Evolutionary conservation across 306 rosid genomes (phyloP).

Genomic region (Coriaria nepalensis): DNA sequence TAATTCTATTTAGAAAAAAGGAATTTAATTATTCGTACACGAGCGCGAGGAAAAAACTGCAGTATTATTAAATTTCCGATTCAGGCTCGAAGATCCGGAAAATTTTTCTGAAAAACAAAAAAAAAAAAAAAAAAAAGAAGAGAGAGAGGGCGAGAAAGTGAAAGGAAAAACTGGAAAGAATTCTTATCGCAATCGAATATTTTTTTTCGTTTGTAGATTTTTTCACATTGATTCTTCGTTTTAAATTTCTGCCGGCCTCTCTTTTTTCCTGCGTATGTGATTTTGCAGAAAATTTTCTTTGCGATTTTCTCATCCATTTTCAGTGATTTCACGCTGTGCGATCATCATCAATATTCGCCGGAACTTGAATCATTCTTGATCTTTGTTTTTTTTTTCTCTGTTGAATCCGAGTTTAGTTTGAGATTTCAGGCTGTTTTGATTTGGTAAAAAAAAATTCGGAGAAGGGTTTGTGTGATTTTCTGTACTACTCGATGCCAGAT

Average conservation of each 20-base stretch:
- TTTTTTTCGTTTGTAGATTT: slow-evolving; percentile 11
- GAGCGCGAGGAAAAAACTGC: slow-evolving; percentile 44
- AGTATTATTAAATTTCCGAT: slow-evolving; percentile 27
- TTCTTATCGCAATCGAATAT: slow-evolving; percentile 18
- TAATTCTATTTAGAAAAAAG: background rate
- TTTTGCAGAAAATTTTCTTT: too few relatives aligned
- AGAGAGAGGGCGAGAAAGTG: slow-evolving; percentile 8
- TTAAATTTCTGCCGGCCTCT: background rate
- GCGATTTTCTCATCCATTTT: too few relatives aligned
- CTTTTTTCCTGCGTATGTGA: too few relatives aligned
- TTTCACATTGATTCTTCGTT: background rate
- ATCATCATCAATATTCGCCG: too few relatives aligned
- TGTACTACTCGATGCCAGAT: slow-evolving; percentile 74
- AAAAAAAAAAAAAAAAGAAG: slow-evolving; percentile 15
- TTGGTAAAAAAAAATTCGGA: slow-evolving; percentile 22
- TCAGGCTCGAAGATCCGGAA: slow-evolving; percentile 47
- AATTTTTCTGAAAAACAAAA: background rate
- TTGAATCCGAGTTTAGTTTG: slow-evolving; percentile 2
- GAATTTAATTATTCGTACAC: slow-evolving; percentile 43
- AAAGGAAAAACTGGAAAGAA: background rate
- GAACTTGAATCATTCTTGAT: background rate
- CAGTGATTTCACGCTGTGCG: too few relatives aligned
- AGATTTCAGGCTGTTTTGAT: slow-evolving; percentile 31
- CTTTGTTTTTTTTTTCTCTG: slow-evolving; percentile 13
- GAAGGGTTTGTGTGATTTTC: slow-evolving; percentile 9